Percentiles rank a stretch among this genome's conserved stretches.
Evolutionary conservation across 2,329 filamentous ascomycete genomes (phyloP).

Genomic region (Epichloe coenophiala): DNA sequence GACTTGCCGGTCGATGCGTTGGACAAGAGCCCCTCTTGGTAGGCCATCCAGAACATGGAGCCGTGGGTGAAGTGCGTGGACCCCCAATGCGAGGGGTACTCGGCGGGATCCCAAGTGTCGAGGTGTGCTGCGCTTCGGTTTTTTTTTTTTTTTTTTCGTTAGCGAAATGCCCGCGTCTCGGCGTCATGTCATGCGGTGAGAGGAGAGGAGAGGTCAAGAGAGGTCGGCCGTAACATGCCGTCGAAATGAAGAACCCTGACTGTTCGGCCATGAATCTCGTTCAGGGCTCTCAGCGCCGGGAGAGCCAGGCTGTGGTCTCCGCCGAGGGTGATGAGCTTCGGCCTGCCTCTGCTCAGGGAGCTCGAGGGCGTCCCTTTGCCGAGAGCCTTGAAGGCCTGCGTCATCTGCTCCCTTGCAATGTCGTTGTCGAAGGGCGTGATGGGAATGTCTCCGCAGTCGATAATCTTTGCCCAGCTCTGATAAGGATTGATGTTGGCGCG

Average conservation of each 20-base stretch:
- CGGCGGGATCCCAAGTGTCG: slow-evolving; percentile 73
- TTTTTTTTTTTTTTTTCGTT: too few species aligned
- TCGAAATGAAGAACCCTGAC: slow-evolving; percentile 66
- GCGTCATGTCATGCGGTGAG: too few species aligned
- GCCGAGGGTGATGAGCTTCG: slow-evolving; percentile 54
- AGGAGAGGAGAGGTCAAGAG: too few species aligned
- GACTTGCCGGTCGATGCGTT: slow-evolving; percentile 56
- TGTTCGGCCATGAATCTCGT: slow-evolving; percentile 45
- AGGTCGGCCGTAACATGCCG: slow-evolving; percentile 11
- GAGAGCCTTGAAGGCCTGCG: slow-evolving; percentile 62
- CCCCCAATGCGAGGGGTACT: slow-evolving; percentile 63
- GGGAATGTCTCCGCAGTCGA: slow-evolving; percentile 87
- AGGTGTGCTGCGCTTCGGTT: slow-evolving; percentile 50
- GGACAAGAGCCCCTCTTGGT: slow-evolving; percentile 63
- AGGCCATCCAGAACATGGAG: slow-evolving; percentile 83
- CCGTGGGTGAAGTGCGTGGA: slow-evolving; percentile 66
- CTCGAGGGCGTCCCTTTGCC: slow-evolving; percentile 26
- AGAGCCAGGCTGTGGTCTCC: slow-evolving; percentile 62
- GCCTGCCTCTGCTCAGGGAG: slow-evolving; percentile 20
- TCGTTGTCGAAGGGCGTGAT: slow-evolving; percentile 77
- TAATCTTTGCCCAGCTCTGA: slow-evolving; percentile 62
- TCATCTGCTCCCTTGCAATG: slow-evolving; percentile 74
- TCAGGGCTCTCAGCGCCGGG: slow-evolving; percentile 53
- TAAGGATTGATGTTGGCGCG: slow-evolving; percentile 75
- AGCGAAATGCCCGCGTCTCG: too few species aligned